Evolutionary conservation across 2,329 filamentous ascomycete genomes (phyloP).

Genomic region (Aplosporella prunicola): DNA sequence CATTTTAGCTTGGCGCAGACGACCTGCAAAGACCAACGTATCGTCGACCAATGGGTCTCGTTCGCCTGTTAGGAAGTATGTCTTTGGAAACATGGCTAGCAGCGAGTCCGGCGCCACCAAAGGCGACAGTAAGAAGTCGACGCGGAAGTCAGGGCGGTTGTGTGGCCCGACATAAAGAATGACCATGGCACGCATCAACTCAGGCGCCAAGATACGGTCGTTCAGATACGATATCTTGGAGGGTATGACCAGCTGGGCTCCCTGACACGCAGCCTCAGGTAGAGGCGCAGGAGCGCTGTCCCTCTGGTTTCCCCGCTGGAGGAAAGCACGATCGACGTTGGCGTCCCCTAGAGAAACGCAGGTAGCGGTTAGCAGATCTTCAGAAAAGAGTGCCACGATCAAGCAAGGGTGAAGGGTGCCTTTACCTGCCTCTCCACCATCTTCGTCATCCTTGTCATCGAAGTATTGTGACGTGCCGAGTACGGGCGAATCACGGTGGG

Average conservation of each 20-base stretch:
- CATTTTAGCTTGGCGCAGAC: constrained; percentile 69
- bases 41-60: constrained; percentile 93
- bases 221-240: constrained; percentile 99
- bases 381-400: constrained; percentile 4
- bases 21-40: constrained; percentile 88
- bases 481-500: constrained; percentile 77
- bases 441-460: constrained; percentile 56
- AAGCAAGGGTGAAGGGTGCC: neutral
- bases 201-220: constrained; percentile 84
- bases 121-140: constrained; percentile 83
- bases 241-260: constrained; percentile 83
- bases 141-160: constrained; percentile 83
- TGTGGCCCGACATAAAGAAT: constrained; percentile 94
- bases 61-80: constrained; percentile 88
- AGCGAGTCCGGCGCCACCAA: constrained; percentile 79
- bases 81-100: constrained; percentile 82
- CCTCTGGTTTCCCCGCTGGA: constrained; percentile 15
- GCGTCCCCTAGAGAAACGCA: constrained; percentile 31
- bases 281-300: constrained; percentile 13
- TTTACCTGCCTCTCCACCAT: constrained; percentile 13
- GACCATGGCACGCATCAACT: constrained; percentile 99
- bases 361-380: constrained; percentile 21
- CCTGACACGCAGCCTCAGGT: constrained; percentile 45
- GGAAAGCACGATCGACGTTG: constrained; percentile 20
- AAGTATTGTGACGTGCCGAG: constrained; percentile 72